Evolutionary conservation across 2,329 filamentous ascomycete genomes (phyloP).

Genomic region (Exophiala xenobiotica): DNA sequence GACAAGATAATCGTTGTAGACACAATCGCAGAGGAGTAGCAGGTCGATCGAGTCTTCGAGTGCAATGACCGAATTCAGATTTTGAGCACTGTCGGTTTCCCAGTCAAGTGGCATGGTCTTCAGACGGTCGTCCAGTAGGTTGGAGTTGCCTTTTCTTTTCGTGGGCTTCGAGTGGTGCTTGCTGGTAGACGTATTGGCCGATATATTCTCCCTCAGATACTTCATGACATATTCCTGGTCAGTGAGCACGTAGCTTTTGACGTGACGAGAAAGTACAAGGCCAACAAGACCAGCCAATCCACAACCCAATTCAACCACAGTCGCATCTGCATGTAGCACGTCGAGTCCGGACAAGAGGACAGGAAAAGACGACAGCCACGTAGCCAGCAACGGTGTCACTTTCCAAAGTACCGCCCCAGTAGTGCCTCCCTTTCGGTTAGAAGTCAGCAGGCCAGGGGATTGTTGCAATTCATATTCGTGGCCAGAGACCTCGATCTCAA

Average conservation of each 20-base stretch:
- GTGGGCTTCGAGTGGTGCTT: neutral
- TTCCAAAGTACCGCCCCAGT: conserved; percentile 91
- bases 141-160: conserved; percentile 20
- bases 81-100: conserved; percentile 58
- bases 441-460: conserved; percentile 78
- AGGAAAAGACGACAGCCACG: conserved; percentile 67
- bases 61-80: conserved; percentile 39
- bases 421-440: conserved; percentile 68
- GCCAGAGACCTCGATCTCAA: conserved; percentile 68
- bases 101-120: conserved; percentile 67
- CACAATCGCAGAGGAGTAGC: conserved; percentile 85
- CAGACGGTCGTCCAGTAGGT: conserved; percentile 18
- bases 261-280: conserved; percentile 61
- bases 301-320: conserved; percentile 79
- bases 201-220: conserved; percentile 73
- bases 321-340: conserved; percentile 56
- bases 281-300: conserved; percentile 81
- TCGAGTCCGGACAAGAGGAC: conserved; percentile 63
- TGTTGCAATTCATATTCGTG: conserved; percentile 76
- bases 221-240: conserved; percentile 85
- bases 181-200: conserved; percentile 37
- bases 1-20: conserved; percentile 89
- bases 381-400: conserved; percentile 77
- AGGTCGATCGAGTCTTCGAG: conserved; percentile 56
- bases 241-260: conserved; percentile 70